A percentile compares a stretch with the other conserved stretches of the same genome.
Conservation (phyloP, 305 asterid species). For the Monarda citriodora region DNA sequence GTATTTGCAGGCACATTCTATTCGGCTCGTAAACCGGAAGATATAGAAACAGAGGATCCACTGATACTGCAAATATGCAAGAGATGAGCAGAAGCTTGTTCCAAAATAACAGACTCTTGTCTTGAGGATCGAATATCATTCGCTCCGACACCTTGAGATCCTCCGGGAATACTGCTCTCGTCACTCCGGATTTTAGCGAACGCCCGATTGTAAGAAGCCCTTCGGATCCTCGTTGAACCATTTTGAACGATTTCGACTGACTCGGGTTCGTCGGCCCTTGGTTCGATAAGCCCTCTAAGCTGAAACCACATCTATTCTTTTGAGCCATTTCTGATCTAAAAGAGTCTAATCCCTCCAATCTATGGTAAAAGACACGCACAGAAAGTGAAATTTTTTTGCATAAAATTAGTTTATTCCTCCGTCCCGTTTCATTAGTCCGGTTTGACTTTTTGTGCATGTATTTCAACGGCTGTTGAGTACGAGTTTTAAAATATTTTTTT, state of each 20-base stretch:
- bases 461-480: too few species aligned
- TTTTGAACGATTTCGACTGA: slow-evolving; percentile 55
- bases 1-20: slow-evolving; percentile 83
- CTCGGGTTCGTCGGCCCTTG: slow-evolving; percentile 36
- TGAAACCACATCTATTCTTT: slow-evolving; percentile 55
- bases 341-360: slow-evolving; percentile 71
- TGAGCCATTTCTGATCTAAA: slow-evolving; percentile 78
- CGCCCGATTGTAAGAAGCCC: slow-evolving; percentile 86
- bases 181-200: slow-evolving; percentile 75
- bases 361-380: slow-evolving; percentile 14
- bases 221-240: slow-evolving; percentile 79
- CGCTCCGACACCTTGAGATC: slow-evolving; percentile 76
- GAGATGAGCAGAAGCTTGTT: slow-evolving; percentile 79
- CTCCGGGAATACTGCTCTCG: slow-evolving; percentile 91
- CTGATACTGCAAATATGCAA: slow-evolving; percentile 82
- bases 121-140: slow-evolving; percentile 93
- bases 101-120: slow-evolving; percentile 88
- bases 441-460: too few species aligned
- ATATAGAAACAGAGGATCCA: slow-evolving; percentile 91
- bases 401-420: too few species aligned
- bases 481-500: too few species aligned
- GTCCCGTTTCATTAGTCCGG: too few species aligned
- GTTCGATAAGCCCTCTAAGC: slow-evolving; percentile 54
- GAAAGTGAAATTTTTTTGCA: too few species aligned
- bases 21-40: slow-evolving; percentile 79